Conservation (phyloP, 2,329 filamentous ascomycete genomes). For the Aspergillus aculeatus region DNA sequence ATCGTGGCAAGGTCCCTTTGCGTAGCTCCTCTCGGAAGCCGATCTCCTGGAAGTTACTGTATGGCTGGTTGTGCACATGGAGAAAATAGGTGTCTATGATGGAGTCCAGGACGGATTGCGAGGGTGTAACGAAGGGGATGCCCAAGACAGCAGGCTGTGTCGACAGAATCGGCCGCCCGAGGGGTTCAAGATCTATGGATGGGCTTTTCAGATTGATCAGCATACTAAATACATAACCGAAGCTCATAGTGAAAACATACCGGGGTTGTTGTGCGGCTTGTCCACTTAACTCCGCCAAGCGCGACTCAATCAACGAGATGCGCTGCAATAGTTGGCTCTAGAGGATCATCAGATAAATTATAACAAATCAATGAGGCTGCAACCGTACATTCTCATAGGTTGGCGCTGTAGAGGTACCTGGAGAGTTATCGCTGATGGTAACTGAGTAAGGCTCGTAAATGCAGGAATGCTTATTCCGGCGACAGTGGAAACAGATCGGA, state of each 20-base stretch:
- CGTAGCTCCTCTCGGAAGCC: slow-evolving; percentile 32
- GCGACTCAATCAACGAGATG: slow-evolving; percentile 24
- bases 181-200: too few species aligned
- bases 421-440: not conserved
- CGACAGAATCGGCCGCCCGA: too few species aligned
- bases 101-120: slow-evolving; percentile 16
- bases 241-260: too few species aligned
- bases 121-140: slow-evolving; percentile 7
- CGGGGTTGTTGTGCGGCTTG: not conserved
- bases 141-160: too few species aligned
- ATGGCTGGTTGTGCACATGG: slow-evolving; percentile 40
- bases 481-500: slow-evolving; percentile 27
- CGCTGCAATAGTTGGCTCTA: slow-evolving; percentile 20
- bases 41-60: slow-evolving; percentile 38
- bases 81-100: slow-evolving; percentile 33
- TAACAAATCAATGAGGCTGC: too few species aligned
- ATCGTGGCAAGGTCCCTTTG: slow-evolving; percentile 26
- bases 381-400: too few species aligned
- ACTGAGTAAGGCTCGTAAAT: slow-evolving; percentile 27
- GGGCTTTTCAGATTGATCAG: too few species aligned
- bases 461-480: slow-evolving; percentile 24
- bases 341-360: too few species aligned
- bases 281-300: slow-evolving; percentile 22
- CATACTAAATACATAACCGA: too few species aligned
- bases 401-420: too few species aligned